Evolutionary conservation across 352 stramenopile genomes (phyloP).

Genomic region (Phytophthora capsici): DNA sequence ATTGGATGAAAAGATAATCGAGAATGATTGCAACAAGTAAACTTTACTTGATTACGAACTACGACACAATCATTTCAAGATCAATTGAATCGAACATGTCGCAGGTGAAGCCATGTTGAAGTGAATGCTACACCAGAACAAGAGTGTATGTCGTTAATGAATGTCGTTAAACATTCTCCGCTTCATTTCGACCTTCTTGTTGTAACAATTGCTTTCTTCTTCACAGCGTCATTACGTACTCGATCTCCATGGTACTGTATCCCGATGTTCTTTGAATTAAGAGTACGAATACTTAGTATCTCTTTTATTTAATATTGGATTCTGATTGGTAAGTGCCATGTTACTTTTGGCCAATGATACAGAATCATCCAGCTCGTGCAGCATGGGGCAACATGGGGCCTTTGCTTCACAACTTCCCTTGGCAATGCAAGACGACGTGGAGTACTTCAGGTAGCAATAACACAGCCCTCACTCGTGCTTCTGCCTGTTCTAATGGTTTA

Average conservation of each 20-base stretch:
- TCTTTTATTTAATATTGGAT: no score
- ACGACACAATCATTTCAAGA: background rate
- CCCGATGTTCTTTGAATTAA: no score
- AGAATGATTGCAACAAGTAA: background rate
- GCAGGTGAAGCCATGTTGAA: conserved; percentile 27
- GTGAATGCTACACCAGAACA: conserved; percentile 3
- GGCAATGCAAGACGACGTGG: conserved; percentile 3
- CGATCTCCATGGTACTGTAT: no score
- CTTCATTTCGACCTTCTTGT: no score
- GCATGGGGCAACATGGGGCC: conserved; percentile 2
- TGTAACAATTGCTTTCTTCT: no score
- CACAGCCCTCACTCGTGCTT: background rate
- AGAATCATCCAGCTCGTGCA: no score
- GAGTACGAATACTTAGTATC: no score
- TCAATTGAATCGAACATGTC: background rate
- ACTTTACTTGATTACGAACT: background rate
- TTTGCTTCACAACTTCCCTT: background rate
- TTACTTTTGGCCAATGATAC: no score
- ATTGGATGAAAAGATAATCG: conserved; percentile 3
- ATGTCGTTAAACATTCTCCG: background rate
- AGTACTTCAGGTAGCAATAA: conserved; percentile 10
- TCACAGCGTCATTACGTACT: no score
- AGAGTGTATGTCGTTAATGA: no score
- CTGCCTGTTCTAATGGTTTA: conserved; percentile 8
- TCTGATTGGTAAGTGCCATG: no score